A percentile compares a stretch with the other conserved stretches of the same genome.
Conservation (phyloP, 129 eudicot genomes). For the Deinandra increscens region DNA sequence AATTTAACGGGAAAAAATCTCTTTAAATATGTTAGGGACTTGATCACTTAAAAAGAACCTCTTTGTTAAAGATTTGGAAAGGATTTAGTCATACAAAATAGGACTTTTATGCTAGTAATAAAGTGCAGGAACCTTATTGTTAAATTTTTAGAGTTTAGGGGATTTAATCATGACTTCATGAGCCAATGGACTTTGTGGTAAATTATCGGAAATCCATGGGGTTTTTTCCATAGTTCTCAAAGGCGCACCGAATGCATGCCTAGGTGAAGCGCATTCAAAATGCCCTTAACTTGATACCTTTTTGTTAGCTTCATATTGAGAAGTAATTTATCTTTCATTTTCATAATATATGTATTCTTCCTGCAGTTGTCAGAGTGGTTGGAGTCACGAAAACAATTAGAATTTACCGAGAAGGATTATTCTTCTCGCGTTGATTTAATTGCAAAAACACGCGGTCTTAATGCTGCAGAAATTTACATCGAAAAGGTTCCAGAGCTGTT, state of each 20-base stretch:
- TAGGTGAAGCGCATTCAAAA: too few species aligned
- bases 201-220: too few species aligned
- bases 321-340: not conserved
- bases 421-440: conserved; percentile 72
- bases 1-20: not conserved
- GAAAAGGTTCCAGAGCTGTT: conserved; percentile 47
- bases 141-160: not conserved
- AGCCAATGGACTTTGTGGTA: too few species aligned
- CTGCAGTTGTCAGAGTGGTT: conserved; percentile 77
- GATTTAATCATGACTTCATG: not conserved
- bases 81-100: not conserved
- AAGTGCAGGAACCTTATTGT: not conserved
- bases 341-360: not conserved
- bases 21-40: not conserved
- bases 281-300: not conserved
- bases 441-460: conserved; percentile 65
- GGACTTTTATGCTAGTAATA: not conserved
- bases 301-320: not conserved
- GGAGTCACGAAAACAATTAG: conserved; percentile 42
- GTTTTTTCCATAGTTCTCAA: too few species aligned
- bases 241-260: too few species aligned
- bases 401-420: conserved; percentile 52
- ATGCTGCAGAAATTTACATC: conserved; percentile 59
- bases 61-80: too few species aligned
- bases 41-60: too few species aligned